Evolutionary conservation across 192 early-diverging fungal species (phyloP).

Genomic region (Podila horticola): DNA sequence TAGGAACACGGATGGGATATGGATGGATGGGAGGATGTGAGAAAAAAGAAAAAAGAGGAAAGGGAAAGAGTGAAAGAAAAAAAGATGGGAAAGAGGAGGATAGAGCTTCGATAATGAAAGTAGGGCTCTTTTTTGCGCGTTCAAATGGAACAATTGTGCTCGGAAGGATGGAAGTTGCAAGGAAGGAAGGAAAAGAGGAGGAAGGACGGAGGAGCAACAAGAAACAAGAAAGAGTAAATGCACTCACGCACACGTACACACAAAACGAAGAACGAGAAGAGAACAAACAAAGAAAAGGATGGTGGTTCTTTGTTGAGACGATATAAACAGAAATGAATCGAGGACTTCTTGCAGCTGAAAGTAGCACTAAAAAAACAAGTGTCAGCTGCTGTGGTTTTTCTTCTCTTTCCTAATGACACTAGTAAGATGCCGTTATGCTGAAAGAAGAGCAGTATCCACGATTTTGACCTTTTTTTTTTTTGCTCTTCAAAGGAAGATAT

Average conservation of each 20-base stretch:
- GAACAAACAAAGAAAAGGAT: not conserved
- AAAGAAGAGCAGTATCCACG: no score
- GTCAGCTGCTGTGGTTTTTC: no score
- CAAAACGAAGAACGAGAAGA: not conserved
- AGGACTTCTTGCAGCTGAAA: not conserved
- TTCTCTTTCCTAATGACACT: no score
- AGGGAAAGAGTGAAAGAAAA: not conserved
- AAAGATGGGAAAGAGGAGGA: not conserved
- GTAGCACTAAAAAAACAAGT: no score
- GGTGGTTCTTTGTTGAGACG: not conserved
- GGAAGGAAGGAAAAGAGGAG: not conserved
- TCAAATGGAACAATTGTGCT: not conserved
- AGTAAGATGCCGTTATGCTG: no score
- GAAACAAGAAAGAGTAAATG: not conserved
- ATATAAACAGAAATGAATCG: not conserved
- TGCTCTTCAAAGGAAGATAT: not conserved
- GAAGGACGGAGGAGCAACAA: not conserved
- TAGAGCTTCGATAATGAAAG: constrained; percentile 2
- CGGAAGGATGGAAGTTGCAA: no score
- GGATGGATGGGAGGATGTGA: not conserved
- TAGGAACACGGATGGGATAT: not conserved
- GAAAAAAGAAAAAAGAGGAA: not conserved
- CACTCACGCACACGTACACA: not conserved
- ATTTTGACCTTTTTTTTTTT: no score
- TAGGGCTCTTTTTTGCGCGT: not conserved